Base-by-base conservation (phyloP, 1,139 yeast species). In the Groenewaldozyma auringiensis region DNA sequence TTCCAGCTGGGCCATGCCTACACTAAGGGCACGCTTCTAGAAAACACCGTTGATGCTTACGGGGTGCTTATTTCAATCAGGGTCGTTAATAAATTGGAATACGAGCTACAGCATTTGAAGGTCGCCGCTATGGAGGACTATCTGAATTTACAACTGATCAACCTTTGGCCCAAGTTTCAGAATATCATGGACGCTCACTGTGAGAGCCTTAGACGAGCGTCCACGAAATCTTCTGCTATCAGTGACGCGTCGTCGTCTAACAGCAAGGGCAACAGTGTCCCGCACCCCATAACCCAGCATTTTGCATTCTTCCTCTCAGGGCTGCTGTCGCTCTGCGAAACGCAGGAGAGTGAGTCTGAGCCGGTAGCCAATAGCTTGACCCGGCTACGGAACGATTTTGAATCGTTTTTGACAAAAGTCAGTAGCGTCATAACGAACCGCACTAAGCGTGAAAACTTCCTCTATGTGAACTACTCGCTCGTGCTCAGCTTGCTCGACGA, bases 131-230 rank as follows among this genome's bases (percentile, higher is more conserved):
- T 86, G 57, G 89, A 83, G 53, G 84, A 78, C 49, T 85, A 84
- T 60, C 69, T 86, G 50, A 82, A 84, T 58, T 71, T 79, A 11
- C 78, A 84, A 50, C 65, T 83, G 49, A 73, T 85, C 41, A 57
- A 52, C 20, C 67, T 89, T 37, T 89, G 96, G 96, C 96, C 96
- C 1, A 79, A 77, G 49, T 84, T 88, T 58, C 94, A 92, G 56
- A 74, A 71, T 43, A 70, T 85, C 36, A 74, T 88, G 44, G 96
- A 88, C 62, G 66, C 76, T 41, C 86, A 88, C 56, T 82, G 94
- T 59, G 87, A 82, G 20, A 75, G 79, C 25, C 68, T 88, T 63
- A 76, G 70, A 51, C 70, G 65, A 47, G 71, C 64, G 33, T 64
- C 69, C 50, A 42, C 67, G 53, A 52, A 60, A 45, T 62, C 62